These are phyloP conservation scores for Tolypocladium sp. DNA, from an alignment of 2,329 filamentous ascomycete species.

Conservation along the genomic window DNA sequence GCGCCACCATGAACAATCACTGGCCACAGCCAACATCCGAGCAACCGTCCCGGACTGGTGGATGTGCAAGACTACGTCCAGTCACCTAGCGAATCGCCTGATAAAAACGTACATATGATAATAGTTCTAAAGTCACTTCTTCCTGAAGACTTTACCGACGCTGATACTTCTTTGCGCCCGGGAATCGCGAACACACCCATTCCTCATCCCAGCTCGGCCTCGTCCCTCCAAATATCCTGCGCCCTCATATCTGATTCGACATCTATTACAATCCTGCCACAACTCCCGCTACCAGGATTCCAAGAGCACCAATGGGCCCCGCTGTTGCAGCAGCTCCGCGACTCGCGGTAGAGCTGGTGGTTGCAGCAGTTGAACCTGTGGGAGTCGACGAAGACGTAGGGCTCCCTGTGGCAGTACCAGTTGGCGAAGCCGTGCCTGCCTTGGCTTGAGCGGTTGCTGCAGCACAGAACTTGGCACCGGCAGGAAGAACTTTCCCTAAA, in stretches of 20 bases:
- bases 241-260: background rate
- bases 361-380: background rate
- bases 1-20: no score
- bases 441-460: conserved; percentile 5
- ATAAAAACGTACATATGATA: no score
- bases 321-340: conserved; percentile 4
- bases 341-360: background rate
- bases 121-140: no score
- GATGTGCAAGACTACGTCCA: no score
- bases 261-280: conserved; percentile 2
- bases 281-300: conserved; percentile 1
- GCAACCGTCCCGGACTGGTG: no score
- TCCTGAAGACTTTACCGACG: no score
- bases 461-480: conserved; percentile 7
- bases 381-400: background rate
- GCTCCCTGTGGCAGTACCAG: background rate
- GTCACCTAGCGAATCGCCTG: no score
- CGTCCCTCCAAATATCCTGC: background rate
- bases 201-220: background rate
- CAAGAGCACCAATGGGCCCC: background rate
- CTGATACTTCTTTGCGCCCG: no score
- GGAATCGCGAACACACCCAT: no score
- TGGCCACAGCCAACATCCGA: no score
- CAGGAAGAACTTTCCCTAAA: conserved; percentile 8
- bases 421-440: background rate